Conservation (phyloP, 2,329 filamentous ascomycete genomes). For the Coniella vitis region DNA sequence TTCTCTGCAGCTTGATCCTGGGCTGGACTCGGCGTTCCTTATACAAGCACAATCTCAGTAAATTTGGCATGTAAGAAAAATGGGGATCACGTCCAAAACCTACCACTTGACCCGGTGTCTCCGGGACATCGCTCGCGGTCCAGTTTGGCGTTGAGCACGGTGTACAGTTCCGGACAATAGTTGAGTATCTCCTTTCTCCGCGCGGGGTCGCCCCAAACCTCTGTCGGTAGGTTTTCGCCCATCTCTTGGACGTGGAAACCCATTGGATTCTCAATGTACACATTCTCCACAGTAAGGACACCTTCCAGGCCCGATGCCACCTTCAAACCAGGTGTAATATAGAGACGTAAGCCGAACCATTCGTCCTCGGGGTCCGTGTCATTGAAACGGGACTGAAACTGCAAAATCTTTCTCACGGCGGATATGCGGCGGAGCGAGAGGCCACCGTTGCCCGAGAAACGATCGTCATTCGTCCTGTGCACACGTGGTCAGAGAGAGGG, state of each 20-base stretch:
- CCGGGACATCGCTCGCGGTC: constrained; percentile 15
- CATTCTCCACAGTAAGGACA: constrained; percentile 22
- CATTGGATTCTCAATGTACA: constrained; percentile 35
- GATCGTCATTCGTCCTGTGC: constrained; percentile 19
- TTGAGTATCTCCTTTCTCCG: constrained; percentile 45
- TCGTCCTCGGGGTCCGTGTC: constrained; percentile 47
- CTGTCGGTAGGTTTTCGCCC: constrained; percentile 36
- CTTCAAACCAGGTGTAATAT: constrained; percentile 38
- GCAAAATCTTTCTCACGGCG: constrained; percentile 45
- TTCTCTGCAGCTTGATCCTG: no score
- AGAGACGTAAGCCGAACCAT: constrained; percentile 47
- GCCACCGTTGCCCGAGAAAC: constrained; percentile 45
- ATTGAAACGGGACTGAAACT: constrained; percentile 36
- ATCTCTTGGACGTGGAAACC: constrained; percentile 50
- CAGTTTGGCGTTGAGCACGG: constrained; percentile 40
- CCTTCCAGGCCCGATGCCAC: constrained; percentile 31
- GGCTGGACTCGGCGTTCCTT: no score
- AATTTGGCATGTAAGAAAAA: background rate
- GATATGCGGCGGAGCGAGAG: constrained; percentile 46
- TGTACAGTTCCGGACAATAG: constrained; percentile 54
- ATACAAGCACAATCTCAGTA: no score
- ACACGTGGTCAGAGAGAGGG: background rate
- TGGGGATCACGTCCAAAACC: background rate
- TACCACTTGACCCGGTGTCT: constrained; percentile 11
- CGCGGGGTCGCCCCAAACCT: constrained; percentile 42